Conservation (phyloP, 805 yeast genomes). For the Metschnikowia corniflorae region DNA sequence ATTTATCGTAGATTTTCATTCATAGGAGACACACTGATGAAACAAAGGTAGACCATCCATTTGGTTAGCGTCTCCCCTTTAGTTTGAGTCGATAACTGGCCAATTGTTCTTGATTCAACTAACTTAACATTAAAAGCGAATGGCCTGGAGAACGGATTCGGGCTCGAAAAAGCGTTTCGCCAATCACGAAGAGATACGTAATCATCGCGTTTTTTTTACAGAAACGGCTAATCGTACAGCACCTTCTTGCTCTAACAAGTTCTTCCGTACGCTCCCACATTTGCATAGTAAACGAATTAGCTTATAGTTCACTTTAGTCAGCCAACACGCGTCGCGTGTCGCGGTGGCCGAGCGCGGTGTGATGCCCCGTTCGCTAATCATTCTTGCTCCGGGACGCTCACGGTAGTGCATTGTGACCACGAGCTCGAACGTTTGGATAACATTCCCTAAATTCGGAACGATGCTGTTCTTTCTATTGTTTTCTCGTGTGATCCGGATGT, state of each 20-base stretch:
- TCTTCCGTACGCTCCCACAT: neutral
- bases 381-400: too few relatives aligned
- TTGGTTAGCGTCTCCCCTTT: neutral
- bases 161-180: neutral
- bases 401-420: too few relatives aligned
- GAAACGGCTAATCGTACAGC: neutral
- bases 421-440: too few relatives aligned
- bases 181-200: neutral
- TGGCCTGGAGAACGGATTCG: neutral
- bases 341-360: neutral
- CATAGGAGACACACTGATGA: neutral
- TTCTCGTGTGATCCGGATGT: too few relatives aligned
- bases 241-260: neutral
- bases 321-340: neutral
- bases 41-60: neutral
- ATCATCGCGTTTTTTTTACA: neutral
- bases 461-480: too few relatives aligned
- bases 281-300: neutral
- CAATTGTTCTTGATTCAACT: neutral
- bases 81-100: neutral
- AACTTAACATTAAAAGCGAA: neutral
- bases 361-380: too few relatives aligned
- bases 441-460: too few relatives aligned
- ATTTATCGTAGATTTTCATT: neutral
- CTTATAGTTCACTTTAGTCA: neutral